Conservation (phyloP, 257 asterid genomes). For the Echites panduratus region DNA sequence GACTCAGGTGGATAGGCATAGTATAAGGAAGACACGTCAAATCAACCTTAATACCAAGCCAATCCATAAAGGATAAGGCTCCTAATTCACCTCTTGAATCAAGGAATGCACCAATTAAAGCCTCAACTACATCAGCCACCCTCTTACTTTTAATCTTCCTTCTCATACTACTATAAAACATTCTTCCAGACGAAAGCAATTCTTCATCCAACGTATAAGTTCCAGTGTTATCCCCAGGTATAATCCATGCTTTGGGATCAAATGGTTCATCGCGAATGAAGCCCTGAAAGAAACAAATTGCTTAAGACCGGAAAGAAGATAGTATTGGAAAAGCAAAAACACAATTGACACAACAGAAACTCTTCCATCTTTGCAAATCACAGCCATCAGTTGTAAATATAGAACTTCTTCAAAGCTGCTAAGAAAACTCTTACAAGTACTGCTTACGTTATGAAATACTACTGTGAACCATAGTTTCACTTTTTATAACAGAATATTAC, state of each 20-base stretch:
- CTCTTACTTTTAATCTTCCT: slow-evolving; percentile 43
- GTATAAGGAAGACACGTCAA: slow-evolving; percentile 33
- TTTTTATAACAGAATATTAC: too few relatives aligned
- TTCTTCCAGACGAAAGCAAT: slow-evolving; percentile 22
- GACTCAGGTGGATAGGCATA: slow-evolving; percentile 33
- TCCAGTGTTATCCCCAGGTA: slow-evolving; percentile 49
- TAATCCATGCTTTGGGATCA: slow-evolving; percentile 58
- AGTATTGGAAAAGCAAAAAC: neutral
- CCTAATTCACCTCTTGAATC: slow-evolving; percentile 57
- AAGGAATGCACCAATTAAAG: slow-evolving; percentile 83
- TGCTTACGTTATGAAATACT: neutral
- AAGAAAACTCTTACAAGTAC: neutral
- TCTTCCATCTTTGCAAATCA: neutral
- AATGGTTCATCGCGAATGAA: slow-evolving; percentile 67
- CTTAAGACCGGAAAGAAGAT: neutral
- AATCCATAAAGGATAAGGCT: slow-evolving; percentile 62
- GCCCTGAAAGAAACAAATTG: slow-evolving; percentile 37
- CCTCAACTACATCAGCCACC: slow-evolving; percentile 79
- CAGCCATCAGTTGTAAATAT: neutral
- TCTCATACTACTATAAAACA: slow-evolving; percentile 26
- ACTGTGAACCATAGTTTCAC: too few relatives aligned
- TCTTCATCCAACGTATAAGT: slow-evolving; percentile 28
- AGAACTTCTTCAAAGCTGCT: neutral
- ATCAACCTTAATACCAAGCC: slow-evolving; percentile 62
- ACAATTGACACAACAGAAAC: neutral